phyloP scores from a whole-genome alignment of 108 stramenopile genomes.

The Skeletonema grethae region DNA sequence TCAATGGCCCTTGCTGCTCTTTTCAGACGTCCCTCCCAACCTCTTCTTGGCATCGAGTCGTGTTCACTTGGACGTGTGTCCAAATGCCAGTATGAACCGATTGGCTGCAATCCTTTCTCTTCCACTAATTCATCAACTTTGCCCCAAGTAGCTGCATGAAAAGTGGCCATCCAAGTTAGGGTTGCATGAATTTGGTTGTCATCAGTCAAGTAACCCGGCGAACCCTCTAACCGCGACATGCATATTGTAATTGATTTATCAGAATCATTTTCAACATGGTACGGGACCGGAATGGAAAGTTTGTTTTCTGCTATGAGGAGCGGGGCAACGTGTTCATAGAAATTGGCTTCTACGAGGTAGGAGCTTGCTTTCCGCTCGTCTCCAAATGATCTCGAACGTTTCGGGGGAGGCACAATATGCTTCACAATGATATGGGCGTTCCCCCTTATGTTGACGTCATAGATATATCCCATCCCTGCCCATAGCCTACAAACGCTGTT shows the following conservation, averaged over 20 bases:
- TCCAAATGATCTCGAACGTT: constrained; percentile 42
- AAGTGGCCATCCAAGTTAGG: constrained; percentile 64
- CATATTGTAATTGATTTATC: constrained; percentile 44
- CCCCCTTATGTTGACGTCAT: constrained; percentile 33
- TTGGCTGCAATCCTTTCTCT: constrained; percentile 43
- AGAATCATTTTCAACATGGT: constrained; percentile 46
- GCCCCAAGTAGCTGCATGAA: constrained; percentile 74
- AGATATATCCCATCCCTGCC: constrained; percentile 80
- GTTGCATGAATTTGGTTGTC: constrained; percentile 7
- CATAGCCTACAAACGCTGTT: constrained; percentile 40
- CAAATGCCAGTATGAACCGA: constrained; percentile 76
- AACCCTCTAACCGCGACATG: constrained; percentile 45
- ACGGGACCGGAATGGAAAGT: constrained; percentile 43
- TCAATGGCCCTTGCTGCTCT: constrained; percentile 72
- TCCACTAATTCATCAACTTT: constrained; percentile 33
- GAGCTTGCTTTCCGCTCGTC: constrained; percentile 67
- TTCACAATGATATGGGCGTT: constrained; percentile 53
- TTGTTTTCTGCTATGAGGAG: constrained; percentile 13
- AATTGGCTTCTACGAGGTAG: constrained; percentile 73
- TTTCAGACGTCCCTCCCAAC: constrained; percentile 76
- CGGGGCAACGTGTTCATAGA: constrained; percentile 56
- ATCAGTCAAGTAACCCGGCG: neutral
- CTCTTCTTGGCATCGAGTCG: constrained; percentile 55
- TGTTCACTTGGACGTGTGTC: constrained; percentile 79
- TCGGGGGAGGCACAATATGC: constrained; percentile 46